Percentiles rank a stretch among this genome's conserved stretches.
These are phyloP conservation scores for Capsella bursapastoris DNA, from an alignment of 345 rosid species.

Conservation along the genomic window DNA sequence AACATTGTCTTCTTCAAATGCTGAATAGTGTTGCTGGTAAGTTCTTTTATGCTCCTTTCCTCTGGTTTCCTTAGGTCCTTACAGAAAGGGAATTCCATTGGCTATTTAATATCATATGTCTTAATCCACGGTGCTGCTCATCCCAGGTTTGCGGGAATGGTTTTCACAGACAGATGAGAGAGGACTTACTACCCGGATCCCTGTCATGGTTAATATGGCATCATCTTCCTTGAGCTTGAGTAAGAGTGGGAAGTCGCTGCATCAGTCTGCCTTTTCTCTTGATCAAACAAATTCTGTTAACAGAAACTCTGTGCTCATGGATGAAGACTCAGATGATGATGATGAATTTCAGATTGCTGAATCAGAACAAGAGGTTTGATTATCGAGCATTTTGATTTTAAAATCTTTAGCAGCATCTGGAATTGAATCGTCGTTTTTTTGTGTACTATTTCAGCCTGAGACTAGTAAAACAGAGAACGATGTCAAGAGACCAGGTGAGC, in stretches of 20 bases:
- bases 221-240: slow-evolving; percentile 70
- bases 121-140: slow-evolving; percentile 19
- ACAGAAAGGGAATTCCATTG: neutral
- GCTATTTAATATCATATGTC: slow-evolving; percentile 16
- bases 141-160: slow-evolving; percentile 94
- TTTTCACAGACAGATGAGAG: slow-evolving; percentile 98
- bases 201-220: slow-evolving; percentile 96
- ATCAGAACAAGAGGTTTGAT: slow-evolving; percentile 84
- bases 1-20: slow-evolving; percentile 98
- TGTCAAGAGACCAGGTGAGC: slow-evolving; percentile 63
- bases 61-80: slow-evolving; percentile 23
- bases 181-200: slow-evolving; percentile 85
- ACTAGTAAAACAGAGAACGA: slow-evolving; percentile 58
- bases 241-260: slow-evolving; percentile 56
- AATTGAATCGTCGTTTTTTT: neutral
- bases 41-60: slow-evolving; percentile 31
- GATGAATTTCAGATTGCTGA: slow-evolving; percentile 92
- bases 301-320: slow-evolving; percentile 79
- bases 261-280: slow-evolving; percentile 53
- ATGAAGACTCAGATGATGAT: slow-evolving; percentile 93
- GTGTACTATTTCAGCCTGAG: slow-evolving; percentile 54
- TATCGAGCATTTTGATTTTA: slow-evolving; percentile 12
- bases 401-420: slow-evolving; percentile 22
- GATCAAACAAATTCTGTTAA: slow-evolving; percentile 66
- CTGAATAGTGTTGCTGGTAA: slow-evolving; percentile 97